Base-by-base conservation (phyloP, 2,329 filamentous ascomycete genomes). In the Fusarium tanahbumbuense region DNA sequence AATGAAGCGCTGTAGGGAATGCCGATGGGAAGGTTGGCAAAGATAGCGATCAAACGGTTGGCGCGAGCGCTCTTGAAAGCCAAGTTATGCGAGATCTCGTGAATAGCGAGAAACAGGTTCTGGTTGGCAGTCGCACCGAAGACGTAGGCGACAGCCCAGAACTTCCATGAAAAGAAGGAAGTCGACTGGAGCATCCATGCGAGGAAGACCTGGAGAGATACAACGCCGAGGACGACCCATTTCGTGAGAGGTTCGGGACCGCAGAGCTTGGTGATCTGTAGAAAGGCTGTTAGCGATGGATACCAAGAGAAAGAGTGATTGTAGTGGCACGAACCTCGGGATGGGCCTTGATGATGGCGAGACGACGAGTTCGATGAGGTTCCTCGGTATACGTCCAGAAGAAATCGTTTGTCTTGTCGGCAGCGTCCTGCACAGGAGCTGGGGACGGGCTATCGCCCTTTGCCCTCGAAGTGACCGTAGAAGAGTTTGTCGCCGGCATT, bases 381-480 rank as follows among this genome's bases (percentile, higher is more conserved):
- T 99, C 96, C 81, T 99, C 96, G 12, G 96, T 98, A 79, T 99
- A 98, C 42, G 96, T 97, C 96, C 97, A 98, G 84, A 97, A 97
- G 86, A 98, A 98, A 79, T 86, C 80, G 62, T 83, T 76, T 60
- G 82, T 77, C 50, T 76, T 68, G 23, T 74, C 67, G 40, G 70
- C 52, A 34, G 49, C 66, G 20, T 74, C 64, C n/a, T 72, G 47
- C 40, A 57, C 53, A 16, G 64, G 60, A 56, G 70, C 64, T 46
- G 66, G 64, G 56, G 60, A 56, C 37, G 64, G 64, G 53, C 64
- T 73, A 41, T 72, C 68, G 62, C 70, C 70, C 64, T 74, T 71
- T 54, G 73, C 73, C 69, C 76, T 77, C 56, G 79, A 77, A 63
- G 76, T 78, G 66, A 79, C 73, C 59, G 80, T 81, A 37, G 79